Percentiles rank a stretch among this genome's conserved stretches.
These are phyloP conservation scores for Kodamaea plutei DNA, from an alignment of 1,139 yeast species.

Conservation along the genomic window DNA sequence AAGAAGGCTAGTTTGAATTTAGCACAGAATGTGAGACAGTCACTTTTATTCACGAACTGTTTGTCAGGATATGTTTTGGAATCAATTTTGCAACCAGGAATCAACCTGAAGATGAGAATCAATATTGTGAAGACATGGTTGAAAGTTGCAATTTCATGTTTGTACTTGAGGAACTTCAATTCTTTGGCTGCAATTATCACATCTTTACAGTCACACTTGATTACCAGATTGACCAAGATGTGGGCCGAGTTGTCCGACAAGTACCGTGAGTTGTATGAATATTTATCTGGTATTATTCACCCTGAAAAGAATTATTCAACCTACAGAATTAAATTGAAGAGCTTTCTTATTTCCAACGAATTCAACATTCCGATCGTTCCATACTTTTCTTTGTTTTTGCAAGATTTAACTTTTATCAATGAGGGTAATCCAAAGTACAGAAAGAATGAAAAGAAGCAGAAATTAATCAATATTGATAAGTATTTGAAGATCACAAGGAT, in stretches of 20 bases:
- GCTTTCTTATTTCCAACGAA: conserved; percentile 49
- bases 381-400: conserved; percentile 75
- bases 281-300: conserved; percentile 66
- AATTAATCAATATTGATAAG: conserved; percentile 77
- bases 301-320: conserved; percentile 81
- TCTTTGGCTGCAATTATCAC: conserved; percentile 86
- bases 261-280: conserved; percentile 61
- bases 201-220: conserved; percentile 75
- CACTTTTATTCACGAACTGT: conserved; percentile 73
- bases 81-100: conserved; percentile 56
- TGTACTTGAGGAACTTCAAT: conserved; percentile 77
- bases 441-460: conserved; percentile 53
- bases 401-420: conserved; percentile 80
- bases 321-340: conserved; percentile 65
- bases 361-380: conserved; percentile 75
- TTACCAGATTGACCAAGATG: conserved; percentile 60
- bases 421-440: conserved; percentile 81
- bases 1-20: conserved; percentile 58
- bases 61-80: conserved; percentile 82
- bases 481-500: conserved; percentile 70
- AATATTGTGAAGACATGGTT: conserved; percentile 76
- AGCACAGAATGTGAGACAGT: conserved; percentile 70
- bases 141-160: conserved; percentile 76
- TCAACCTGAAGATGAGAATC: conserved; percentile 48
- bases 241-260: conserved; percentile 69